Percentiles rank a stretch among this genome's conserved stretches.
These are phyloP conservation scores for Citrus inodora DNA, from an alignment of 345 rosid genomes.

Conservation along the genomic window DNA sequence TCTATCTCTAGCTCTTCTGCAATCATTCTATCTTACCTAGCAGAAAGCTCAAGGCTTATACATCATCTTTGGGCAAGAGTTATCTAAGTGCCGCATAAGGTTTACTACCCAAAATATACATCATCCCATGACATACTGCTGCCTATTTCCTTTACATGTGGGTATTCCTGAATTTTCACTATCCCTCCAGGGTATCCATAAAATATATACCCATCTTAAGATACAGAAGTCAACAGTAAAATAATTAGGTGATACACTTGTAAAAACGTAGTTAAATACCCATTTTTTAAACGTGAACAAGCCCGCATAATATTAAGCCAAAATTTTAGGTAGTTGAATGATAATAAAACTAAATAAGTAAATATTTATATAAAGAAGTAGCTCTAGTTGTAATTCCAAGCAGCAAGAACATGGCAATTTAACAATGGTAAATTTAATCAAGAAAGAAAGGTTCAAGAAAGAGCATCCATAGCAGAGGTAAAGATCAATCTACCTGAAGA, in stretches of 20 bases:
- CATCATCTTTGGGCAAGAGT: too few relatives aligned
- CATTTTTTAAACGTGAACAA: background rate
- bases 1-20: too few relatives aligned
- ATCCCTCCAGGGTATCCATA: background rate
- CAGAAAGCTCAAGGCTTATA: too few relatives aligned
- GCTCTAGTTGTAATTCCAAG: background rate
- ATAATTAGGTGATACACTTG: background rate
- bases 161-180: background rate
- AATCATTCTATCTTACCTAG: too few relatives aligned
- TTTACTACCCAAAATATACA: too few relatives aligned
- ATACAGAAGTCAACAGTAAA: background rate
- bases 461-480: background rate
- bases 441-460: background rate
- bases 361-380: background rate
- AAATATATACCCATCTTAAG: background rate
- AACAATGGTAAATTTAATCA: background rate
- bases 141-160: background rate
- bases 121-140: background rate
- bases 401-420: background rate
- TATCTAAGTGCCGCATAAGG: too few relatives aligned
- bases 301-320: background rate
- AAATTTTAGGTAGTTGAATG: background rate
- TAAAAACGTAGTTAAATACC: background rate
- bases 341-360: background rate
- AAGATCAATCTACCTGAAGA: conserved; percentile 59